phyloP scores from a whole-genome alignment of 257 asterid species.

The Capsicum pubescens region DNA sequence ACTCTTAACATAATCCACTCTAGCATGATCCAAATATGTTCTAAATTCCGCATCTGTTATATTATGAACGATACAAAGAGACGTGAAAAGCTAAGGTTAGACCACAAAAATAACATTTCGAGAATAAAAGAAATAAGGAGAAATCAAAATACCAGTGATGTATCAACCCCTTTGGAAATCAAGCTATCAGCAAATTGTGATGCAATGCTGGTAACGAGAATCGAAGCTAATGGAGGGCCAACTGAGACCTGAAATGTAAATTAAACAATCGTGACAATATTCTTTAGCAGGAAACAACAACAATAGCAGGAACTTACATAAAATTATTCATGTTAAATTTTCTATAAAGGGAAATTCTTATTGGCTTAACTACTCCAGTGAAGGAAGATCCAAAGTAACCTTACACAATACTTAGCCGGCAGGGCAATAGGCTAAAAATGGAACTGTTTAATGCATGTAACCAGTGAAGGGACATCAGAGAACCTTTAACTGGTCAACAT shows the following conservation, averaged over 20 bases:
- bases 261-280: background rate
- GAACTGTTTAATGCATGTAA: too few species aligned
- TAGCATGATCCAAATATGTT: background rate
- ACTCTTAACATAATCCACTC: background rate
- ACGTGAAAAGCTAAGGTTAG: background rate
- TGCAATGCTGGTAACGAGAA: constrained; percentile 82
- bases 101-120: background rate
- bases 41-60: background rate
- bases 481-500: too few species aligned
- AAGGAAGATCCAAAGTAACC: too few species aligned
- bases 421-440: too few species aligned
- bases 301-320: background rate
- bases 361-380: too few species aligned
- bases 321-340: too few species aligned
- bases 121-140: background rate
- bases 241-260: constrained; percentile 77
- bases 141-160: constrained; percentile 64
- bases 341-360: too few species aligned
- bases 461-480: too few species aligned
- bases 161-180: constrained; percentile 85
- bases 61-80: background rate
- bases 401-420: too few species aligned
- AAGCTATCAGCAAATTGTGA: constrained; percentile 89
- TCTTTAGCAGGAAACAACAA: background rate
- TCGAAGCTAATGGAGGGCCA: constrained; percentile 97